Base-by-base conservation (phyloP, 106 monocot genomes). In the Vanilla planifolia region DNA sequence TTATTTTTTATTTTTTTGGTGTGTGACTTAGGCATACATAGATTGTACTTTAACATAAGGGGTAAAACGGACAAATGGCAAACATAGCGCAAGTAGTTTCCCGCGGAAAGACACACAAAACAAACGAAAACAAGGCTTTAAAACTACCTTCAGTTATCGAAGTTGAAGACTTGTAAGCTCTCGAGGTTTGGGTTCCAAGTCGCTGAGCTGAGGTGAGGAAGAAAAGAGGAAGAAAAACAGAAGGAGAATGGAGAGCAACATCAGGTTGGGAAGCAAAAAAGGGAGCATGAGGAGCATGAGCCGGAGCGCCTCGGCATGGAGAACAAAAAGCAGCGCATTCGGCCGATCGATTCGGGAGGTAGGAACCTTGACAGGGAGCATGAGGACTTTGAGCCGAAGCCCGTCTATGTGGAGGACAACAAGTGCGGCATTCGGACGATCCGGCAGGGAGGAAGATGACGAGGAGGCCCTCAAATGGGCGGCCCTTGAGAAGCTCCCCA, bases 391-490 rank as follows among this genome's bases (percentile, higher is more conserved):
- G 64, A 28, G 33, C 28, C 25, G 64, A 5, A 64, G 25, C n/a
- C 48, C 47, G 3, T 64, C 64, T 0, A 51, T 51, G 1, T 52
- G 57, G 67, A 57, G 67, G 3, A 33, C 26, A 16, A 17, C 44
- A 2, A 68, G 67, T 42, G 43, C 41, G 22, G 33, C 45, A 5
- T 68, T 68, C 30, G 55, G 55, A 6, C 28, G 58, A 1, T 58
- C 67, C 2, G 30, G 24, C 10, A 17, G 58, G 4, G 67, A 64
- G 44, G 72, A 64, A n/a, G 64, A 72, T 28, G 75, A 75, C 29
- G 75, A 75, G 37, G 75, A 75, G 58, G 68, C 75, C 8, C 46
- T 75, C 16, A 69, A 64, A 33, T 75, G 75, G 75, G 75, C 75
- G 10, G 68, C 75, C 15, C 67, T 78, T 3, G 72, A 78, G 72